phyloP scores from a whole-genome alignment of 306 rosid species.

The Cajanus cajan region DNA sequence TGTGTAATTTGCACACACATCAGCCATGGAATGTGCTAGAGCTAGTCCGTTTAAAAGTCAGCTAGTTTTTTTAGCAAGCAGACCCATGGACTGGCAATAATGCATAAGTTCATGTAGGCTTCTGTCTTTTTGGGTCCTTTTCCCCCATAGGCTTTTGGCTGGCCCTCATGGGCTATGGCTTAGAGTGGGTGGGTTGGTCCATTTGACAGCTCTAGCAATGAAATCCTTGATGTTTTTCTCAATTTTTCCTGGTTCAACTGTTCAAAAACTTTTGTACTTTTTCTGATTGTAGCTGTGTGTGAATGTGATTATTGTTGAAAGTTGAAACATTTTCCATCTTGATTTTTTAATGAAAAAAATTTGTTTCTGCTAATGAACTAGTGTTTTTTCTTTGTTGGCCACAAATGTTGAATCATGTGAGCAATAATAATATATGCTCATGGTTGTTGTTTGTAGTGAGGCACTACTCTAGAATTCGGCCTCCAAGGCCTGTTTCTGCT shows the following conservation, averaged over 20 bases:
- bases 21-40: background rate
- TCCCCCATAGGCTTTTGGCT: background rate
- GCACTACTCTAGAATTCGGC: conserved; percentile 56
- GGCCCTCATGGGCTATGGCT: no score
- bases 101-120: background rate
- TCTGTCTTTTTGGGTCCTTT: background rate
- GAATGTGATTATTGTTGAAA: background rate
- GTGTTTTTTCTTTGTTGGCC: background rate
- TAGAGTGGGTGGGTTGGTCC: background rate
- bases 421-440: conserved; percentile 13
- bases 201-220: background rate
- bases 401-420: conserved; percentile 32
- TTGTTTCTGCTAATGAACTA: background rate
- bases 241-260: background rate
- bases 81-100: background rate
- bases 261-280: background rate
- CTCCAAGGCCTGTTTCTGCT: conserved; percentile 59
- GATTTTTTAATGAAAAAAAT: background rate
- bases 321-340: background rate
- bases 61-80: background rate
- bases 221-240: background rate
- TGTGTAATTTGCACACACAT: background rate
- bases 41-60: background rate
- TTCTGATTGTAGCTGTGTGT: background rate
- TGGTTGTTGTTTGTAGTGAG: conserved; percentile 25